Evolutionary conservation across 106 monocot genomes (phyloP), one percentile per base, ranked within the genome.

Genomic region (Platanthera guangdongensis): DNA sequence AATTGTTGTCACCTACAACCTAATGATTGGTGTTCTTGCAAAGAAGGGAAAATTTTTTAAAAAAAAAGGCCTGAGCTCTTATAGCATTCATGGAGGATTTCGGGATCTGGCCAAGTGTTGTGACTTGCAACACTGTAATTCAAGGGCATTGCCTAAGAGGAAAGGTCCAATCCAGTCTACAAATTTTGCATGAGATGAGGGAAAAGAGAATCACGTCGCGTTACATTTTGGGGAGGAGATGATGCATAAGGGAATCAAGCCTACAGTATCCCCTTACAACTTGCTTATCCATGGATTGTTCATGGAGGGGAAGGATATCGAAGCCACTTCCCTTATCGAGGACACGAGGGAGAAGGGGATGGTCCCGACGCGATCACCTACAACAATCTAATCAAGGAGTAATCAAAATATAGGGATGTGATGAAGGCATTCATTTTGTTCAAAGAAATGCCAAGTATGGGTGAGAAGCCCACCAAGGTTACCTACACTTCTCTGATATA

Each of bases 371-470:
- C 76, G 9, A 73, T 88, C n/a, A 96, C 93, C 7, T 96, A 86
- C 71, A 93, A 89, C 59, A 91, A 91, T 52, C 71, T 93, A 71
- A 90, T 96, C 55, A 93, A 96, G 81, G 95, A 90, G 46, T 82
- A 89, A 47, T 90, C 84, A 49, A 87, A 86, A 47, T 82, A 79
- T 19, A 90, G 90, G 18, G 78, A 87, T 77, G 77, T 86, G 12
- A 80, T 83, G 74, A 89, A 84, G 76, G 90, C 93, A 18, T 87
- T 96, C 62, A 73, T 83, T 2, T 19, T 87, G 62, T 86, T 90
- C 18, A 84, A 89, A 1, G 83, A 90, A 70, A 96, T 96, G 95
- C 50, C 73, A 21, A 55, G 51, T 3, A 81, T 75, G 76, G 79
- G 83, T 11, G 64, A 93, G 22, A 76, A 16, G 51, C 90, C 92